These are phyloP conservation scores for Aspergillus cavernicola DNA, from an alignment of 495 filamentous ascomycete genomes.

Conservation along the genomic window DNA sequence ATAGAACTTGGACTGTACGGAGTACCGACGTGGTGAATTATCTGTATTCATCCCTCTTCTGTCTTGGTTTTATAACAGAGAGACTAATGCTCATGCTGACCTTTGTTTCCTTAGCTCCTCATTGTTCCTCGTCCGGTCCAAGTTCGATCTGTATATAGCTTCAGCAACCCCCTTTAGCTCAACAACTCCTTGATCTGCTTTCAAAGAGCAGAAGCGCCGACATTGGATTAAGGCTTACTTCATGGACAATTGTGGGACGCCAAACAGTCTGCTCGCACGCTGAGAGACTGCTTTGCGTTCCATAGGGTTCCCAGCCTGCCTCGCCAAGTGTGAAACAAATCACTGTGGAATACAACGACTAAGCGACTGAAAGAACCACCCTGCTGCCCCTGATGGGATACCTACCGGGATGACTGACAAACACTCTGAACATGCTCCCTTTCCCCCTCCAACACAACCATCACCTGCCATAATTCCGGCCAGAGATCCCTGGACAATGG, in stretches of 20 bases:
- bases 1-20: background rate
- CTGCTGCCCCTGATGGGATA: slow-evolving; percentile 31
- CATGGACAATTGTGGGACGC: slow-evolving; percentile 51
- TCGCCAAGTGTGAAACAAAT: slow-evolving; percentile 7
- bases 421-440: slow-evolving; percentile 43
- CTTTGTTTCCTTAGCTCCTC: background rate
- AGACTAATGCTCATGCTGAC: too few species aligned
- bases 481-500: slow-evolving; percentile 36
- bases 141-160: background rate
- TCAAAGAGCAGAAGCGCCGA: too few species aligned
- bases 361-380: slow-evolving; percentile 12
- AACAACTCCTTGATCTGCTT: too few species aligned
- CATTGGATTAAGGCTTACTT: slow-evolving; percentile 21
- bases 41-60: background rate
- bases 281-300: slow-evolving; percentile 54
- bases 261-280: slow-evolving; percentile 45
- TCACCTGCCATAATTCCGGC: slow-evolving; percentile 33
- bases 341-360: slow-evolving; percentile 11
- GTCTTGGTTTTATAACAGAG: too few species aligned
- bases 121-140: background rate
- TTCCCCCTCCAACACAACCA: slow-evolving; percentile 27
- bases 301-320: slow-evolving; percentile 48
- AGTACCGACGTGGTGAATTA: slow-evolving; percentile 1
- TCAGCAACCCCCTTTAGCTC: too few species aligned
- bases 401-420: slow-evolving; percentile 41